Conservation (phyloP, 2,329 filamentous ascomycete genomes). For the Tolypocladium nubicola region DNA sequence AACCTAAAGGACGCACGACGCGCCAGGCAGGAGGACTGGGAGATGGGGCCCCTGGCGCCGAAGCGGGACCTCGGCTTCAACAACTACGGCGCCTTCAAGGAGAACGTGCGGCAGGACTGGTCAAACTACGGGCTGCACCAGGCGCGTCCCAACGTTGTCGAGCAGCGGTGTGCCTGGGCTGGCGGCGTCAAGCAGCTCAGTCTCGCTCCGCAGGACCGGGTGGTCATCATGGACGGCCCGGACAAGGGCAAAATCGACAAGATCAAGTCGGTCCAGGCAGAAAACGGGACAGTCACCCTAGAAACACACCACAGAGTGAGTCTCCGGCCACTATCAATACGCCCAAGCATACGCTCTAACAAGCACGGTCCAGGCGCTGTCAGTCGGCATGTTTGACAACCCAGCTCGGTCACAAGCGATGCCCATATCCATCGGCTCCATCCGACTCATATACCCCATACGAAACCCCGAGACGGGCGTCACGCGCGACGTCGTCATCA, state of each 20-base stretch:
- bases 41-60: conserved; percentile 67
- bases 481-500: conserved; percentile 66
- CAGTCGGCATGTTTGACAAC: conserved; percentile 18
- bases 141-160: conserved; percentile 22
- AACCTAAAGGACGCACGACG: conserved; percentile 30
- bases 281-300: conserved; percentile 49
- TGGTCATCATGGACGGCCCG: conserved; percentile 67
- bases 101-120: conserved; percentile 25
- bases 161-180: conserved; percentile 42
- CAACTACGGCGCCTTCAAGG: conserved; percentile 45
- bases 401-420: conserved; percentile 18
- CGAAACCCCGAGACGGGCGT: conserved; percentile 52
- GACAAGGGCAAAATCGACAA: conserved; percentile 76
- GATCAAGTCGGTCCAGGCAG: conserved; percentile 46
- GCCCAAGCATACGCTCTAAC: background rate
- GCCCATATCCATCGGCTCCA: conserved; percentile 55
- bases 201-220: conserved; percentile 61
- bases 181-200: conserved; percentile 47
- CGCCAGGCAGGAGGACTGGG: conserved; percentile 64
- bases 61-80: conserved; percentile 59
- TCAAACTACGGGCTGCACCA: conserved; percentile 17
- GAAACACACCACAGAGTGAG: conserved; percentile 55
- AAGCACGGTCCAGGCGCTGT: conserved; percentile 14
- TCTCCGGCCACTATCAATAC: background rate
- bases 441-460: conserved; percentile 75